Conservation (phyloP, 805 yeast species). For the Pichia nanzhaoensis region DNA sequence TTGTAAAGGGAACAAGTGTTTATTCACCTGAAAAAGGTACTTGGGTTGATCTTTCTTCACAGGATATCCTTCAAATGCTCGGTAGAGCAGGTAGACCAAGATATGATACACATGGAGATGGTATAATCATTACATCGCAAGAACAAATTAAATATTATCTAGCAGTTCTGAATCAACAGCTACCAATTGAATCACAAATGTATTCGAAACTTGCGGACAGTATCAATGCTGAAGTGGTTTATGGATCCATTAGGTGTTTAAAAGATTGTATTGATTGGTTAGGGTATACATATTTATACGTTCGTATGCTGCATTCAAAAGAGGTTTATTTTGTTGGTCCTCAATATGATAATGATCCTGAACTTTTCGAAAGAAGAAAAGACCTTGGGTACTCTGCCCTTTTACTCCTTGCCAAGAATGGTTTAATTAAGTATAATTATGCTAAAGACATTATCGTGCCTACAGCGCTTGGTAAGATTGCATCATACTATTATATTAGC, state of each 20-base stretch:
- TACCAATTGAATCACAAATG: slow-evolving; percentile 88
- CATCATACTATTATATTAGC: slow-evolving; percentile 80
- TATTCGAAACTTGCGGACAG: slow-evolving; percentile 63
- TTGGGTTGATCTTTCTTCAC: slow-evolving; percentile 92
- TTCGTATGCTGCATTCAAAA: slow-evolving; percentile 73
- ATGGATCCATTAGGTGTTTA: slow-evolving; percentile 55
- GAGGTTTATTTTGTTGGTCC: slow-evolving; percentile 68
- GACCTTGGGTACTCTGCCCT: slow-evolving; percentile 79
- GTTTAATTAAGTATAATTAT: slow-evolving; percentile 54
- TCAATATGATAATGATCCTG: slow-evolving; percentile 47
- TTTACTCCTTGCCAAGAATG: slow-evolving; percentile 44
- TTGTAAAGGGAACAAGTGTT: slow-evolving; percentile 87
- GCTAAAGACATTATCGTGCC: slow-evolving; percentile 41
- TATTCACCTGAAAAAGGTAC: slow-evolving; percentile 86
- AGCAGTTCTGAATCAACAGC: slow-evolving; percentile 83
- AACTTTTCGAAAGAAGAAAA: slow-evolving; percentile 45
- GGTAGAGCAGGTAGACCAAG: slow-evolving; percentile 98
- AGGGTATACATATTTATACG: slow-evolving; percentile 67
- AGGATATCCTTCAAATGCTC: slow-evolving; percentile 93
- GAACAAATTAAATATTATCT: slow-evolving; percentile 81
- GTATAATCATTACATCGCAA: slow-evolving; percentile 84
- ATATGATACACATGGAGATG: slow-evolving; percentile 88
- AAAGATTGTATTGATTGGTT: slow-evolving; percentile 78
- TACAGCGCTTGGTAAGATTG: slow-evolving; percentile 73
- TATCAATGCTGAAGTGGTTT: slow-evolving; percentile 80